phyloP scores from a whole-genome alignment of 176 grass and related monocot species.

The Musa troglodytarum region DNA sequence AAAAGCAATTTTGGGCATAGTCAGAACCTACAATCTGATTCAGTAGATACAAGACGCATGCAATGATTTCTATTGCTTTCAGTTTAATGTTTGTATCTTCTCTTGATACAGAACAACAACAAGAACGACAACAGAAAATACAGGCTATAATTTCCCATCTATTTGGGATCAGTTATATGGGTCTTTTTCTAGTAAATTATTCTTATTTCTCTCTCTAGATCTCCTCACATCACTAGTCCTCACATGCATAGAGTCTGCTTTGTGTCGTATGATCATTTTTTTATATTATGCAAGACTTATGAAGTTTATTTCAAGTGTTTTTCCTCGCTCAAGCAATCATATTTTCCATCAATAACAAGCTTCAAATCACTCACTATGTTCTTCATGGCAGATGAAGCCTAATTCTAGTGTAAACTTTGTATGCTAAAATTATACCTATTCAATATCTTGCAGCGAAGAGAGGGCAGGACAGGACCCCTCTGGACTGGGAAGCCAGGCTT shows the following conservation, averaged over 20 bases:
- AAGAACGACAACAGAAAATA: not conserved
- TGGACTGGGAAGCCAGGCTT: constrained; percentile 71
- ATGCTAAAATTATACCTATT: not conserved
- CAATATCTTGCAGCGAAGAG: constrained; percentile 40
- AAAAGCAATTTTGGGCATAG: too few species aligned
- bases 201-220: too few species aligned
- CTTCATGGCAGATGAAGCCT: not conserved
- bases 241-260: not conserved
- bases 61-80: not conserved
- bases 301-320: too few species aligned
- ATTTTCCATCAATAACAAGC: not conserved
- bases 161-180: too few species aligned
- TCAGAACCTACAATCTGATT: too few species aligned
- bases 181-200: too few species aligned
- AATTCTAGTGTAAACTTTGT: not conserved
- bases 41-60: too few species aligned
- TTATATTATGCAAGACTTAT: too few species aligned
- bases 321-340: too few species aligned
- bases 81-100: not conserved
- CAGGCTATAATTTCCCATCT: too few species aligned
- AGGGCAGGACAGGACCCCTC: constrained; percentile 55
- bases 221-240: not conserved
- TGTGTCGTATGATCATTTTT: too few species aligned
- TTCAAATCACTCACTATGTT: not conserved
- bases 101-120: not conserved